phyloP scores from a whole-genome alignment of 140 eudicot genomes.

The Cichorium intybus region DNA sequence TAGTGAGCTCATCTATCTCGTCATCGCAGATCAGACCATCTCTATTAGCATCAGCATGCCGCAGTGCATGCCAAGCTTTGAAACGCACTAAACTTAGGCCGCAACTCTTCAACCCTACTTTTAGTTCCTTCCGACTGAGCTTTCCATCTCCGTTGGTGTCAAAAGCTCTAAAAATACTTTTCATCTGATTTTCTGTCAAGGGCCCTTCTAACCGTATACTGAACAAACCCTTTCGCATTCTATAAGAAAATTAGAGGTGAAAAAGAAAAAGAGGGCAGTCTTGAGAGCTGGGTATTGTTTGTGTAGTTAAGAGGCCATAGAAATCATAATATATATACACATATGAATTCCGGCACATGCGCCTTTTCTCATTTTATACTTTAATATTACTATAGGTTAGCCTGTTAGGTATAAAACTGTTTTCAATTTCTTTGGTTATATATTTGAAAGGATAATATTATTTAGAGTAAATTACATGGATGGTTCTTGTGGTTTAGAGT shows the following conservation, averaged over 20 bases:
- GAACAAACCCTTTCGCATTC: constrained; percentile 16
- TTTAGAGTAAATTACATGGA: too few species aligned
- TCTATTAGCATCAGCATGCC: constrained; percentile 34
- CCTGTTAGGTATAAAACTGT: too few species aligned
- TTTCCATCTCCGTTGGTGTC: constrained; percentile 40
- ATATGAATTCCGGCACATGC: too few species aligned
- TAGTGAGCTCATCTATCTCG: constrained; percentile 38
- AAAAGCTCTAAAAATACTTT: constrained; percentile 7
- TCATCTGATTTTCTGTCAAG: constrained; percentile 19
- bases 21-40: constrained; percentile 42
- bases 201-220: neutral
- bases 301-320: too few species aligned
- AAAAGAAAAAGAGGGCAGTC: neutral
- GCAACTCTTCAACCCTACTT: constrained; percentile 26
- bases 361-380: too few species aligned
- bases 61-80: constrained; percentile 38
- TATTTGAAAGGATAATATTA: too few species aligned
- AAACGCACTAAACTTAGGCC: constrained; percentile 22
- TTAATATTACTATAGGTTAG: too few species aligned
- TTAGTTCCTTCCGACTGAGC: constrained; percentile 36
- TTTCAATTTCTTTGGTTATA: too few species aligned
- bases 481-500: too few species aligned
- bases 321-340: too few species aligned
- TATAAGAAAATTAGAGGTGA: neutral
- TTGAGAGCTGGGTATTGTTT: constrained; percentile 1